Base-by-base conservation (phyloP, 1,284 basidiomycete genomes). In the Psilocybe mexicana region DNA sequence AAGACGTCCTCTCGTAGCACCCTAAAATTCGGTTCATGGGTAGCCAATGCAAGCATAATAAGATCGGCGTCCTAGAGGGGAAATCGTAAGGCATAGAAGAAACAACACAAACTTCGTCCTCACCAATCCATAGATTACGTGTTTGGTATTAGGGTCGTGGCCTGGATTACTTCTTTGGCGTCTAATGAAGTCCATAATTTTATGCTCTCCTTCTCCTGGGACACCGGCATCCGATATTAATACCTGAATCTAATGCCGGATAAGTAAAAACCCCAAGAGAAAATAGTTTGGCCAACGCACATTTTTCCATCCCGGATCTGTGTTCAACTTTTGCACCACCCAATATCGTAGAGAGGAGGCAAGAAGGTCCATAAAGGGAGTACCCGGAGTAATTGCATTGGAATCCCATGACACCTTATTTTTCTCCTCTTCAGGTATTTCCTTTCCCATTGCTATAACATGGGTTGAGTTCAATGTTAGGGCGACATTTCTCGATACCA, bases 1-100 rank as follows among this genome's bases (percentile, higher is more conserved):
- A 99, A 99, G 47, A 99, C 97, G 74, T 99, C 97, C 74, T 99
- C 97, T 74, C 97, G 89, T 60, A 99, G 82, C 51, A 99, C 96
- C 72, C 92, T 90, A 79, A 99, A 99, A 73, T 98, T 79, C 18
- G 97, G 96, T 73, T 99, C 97, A 74, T 99, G 97, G 23, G 97
- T 99, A 55, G 97, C 97, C 62, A 99, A 82, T 42, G 94, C 88
- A 59, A 99, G 86, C 97, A 99, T 99, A 74, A 99, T 99, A 51
- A 99, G 82, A 83, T 99, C 97, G 61, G 97, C 97, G 76, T 99
- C 97, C 92, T 94, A 58, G n/a, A 50, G 50, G 59, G 36, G 55
- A 52, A 52, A 58, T 3, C 53, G 44, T 59, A 35, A 57, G 61
- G 43, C 23, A 30, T 44, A 10, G 59, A 42, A 24, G 10, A 42